A percentile compares a stretch with the other conserved stretches of the same genome.
These are phyloP conservation scores for Phylloporus sp. DNA, from an alignment of 768 basidiomycete species.

Conservation along the genomic window DNA sequence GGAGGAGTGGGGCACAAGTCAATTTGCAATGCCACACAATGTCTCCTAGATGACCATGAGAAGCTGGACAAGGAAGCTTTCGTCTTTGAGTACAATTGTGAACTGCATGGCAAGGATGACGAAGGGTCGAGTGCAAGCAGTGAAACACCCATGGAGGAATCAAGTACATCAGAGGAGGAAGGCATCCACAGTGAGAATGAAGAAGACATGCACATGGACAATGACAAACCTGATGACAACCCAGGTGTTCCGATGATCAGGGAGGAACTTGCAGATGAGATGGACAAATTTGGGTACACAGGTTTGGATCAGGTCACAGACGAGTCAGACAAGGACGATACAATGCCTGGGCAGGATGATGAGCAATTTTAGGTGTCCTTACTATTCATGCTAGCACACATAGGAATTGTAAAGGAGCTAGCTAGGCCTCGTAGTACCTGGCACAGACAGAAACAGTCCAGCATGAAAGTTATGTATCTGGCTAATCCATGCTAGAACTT, in stretches of 20 bases:
- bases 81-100: neutral
- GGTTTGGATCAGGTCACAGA: neutral
- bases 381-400: too few relatives aligned
- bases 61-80: neutral
- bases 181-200: neutral
- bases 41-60: neutral
- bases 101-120: neutral
- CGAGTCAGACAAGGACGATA: neutral
- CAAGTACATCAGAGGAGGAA: neutral
- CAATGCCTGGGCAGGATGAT: neutral
- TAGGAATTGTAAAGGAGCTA: too few relatives aligned
- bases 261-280: neutral
- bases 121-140: neutral
- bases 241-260: neutral
- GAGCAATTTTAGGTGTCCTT: neutral
- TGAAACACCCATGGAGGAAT: neutral
- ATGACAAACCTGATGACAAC: neutral
- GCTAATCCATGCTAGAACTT: neutral
- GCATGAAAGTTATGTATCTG: neutral
- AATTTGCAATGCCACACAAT: neutral
- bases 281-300: constrained; percentile 2
- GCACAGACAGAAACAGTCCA: neutral
- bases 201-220: neutral
- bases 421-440: neutral
- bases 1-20: neutral